phyloP scores from a whole-genome alignment of 1,284 basidiomycete species.

The Ceratobasidium sp. region DNA sequence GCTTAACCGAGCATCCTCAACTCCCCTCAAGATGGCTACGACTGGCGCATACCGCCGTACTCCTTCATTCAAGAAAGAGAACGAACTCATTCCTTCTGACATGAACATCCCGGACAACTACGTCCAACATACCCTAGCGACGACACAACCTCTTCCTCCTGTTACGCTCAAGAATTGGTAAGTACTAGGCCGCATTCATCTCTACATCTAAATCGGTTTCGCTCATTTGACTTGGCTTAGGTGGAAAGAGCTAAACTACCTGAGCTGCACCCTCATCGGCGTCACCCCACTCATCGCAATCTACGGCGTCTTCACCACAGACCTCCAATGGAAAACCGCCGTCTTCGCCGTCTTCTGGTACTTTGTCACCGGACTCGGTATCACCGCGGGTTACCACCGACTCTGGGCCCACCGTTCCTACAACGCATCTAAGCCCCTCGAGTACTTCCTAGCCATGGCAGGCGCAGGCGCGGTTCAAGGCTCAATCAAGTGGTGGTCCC shows the following conservation, averaged over 20 bases:
- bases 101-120: slow-evolving; percentile 87
- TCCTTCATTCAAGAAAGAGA: background rate
- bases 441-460: slow-evolving; percentile 79
- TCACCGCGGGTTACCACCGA: slow-evolving; percentile 84
- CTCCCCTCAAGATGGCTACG: background rate
- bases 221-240: slow-evolving; percentile 49
- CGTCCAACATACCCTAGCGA: slow-evolving; percentile 83
- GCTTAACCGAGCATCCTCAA: background rate
- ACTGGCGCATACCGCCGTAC: background rate
- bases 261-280: slow-evolving; percentile 76
- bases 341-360: slow-evolving; percentile 81
- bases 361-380: slow-evolving; percentile 83
- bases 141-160: slow-evolving; percentile 78
- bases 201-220: background rate
- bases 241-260: slow-evolving; percentile 75
- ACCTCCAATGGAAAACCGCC: slow-evolving; percentile 72
- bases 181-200: background rate
- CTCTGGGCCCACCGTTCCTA: slow-evolving; percentile 93
- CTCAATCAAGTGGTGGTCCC: slow-evolving; percentile 95
- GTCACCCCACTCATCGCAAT: slow-evolving; percentile 76
- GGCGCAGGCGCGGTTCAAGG: slow-evolving; percentile 91
- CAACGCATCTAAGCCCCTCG: slow-evolving; percentile 83
- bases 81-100: slow-evolving; percentile 61
- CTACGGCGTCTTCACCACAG: slow-evolving; percentile 70
- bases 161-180: slow-evolving; percentile 70